Percentiles rank a stretch among this genome's conserved stretches.
Conservation (phyloP, 2,329 filamentous ascomycete genomes). For the Exophiala sp. region DNA sequence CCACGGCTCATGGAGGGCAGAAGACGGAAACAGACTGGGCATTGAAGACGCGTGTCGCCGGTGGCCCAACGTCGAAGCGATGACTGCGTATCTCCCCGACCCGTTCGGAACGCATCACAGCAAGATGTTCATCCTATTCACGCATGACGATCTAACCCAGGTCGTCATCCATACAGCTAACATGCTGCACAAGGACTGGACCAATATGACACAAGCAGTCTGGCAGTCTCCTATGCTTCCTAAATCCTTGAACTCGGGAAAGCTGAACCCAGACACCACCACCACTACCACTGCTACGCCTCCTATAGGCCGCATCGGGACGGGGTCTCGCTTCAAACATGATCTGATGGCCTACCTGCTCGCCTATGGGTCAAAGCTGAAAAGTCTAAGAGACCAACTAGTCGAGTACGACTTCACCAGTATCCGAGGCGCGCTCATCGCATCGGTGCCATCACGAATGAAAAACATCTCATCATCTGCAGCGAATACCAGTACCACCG, state of each 20-base stretch:
- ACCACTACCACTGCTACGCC: too few species aligned
- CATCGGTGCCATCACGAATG: conserved; percentile 68
- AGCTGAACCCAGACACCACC: neutral
- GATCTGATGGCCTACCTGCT: conserved; percentile 68
- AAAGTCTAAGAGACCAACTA: conserved; percentile 56
- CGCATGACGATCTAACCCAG: conserved; percentile 69
- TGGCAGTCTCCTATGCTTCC: conserved; percentile 72
- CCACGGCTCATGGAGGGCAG: conserved; percentile 62
- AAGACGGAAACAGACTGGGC: conserved; percentile 53
- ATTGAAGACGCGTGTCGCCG: conserved; percentile 56
- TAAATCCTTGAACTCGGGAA: conserved; percentile 30
- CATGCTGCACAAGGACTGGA: conserved; percentile 83
- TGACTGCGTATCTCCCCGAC: conserved; percentile 72
- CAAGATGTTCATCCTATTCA: conserved; percentile 80
- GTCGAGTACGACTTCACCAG: conserved; percentile 60
- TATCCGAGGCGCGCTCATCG: conserved; percentile 66
- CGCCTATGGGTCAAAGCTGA: conserved; percentile 50
- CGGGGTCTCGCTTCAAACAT: conserved; percentile 64
- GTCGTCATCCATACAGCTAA: conserved; percentile 85
- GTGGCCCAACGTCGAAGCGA: conserved; percentile 63
- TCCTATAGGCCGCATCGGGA: conserved; percentile 47
- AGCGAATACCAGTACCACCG: conserved; percentile 36
- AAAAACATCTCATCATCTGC: conserved; percentile 33
- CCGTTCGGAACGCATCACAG: conserved; percentile 79
- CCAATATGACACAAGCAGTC: conserved; percentile 76